Base-by-base conservation (phyloP, 495 filamentous ascomycete genomes). In the Eremomyces bilateralis region DNA sequence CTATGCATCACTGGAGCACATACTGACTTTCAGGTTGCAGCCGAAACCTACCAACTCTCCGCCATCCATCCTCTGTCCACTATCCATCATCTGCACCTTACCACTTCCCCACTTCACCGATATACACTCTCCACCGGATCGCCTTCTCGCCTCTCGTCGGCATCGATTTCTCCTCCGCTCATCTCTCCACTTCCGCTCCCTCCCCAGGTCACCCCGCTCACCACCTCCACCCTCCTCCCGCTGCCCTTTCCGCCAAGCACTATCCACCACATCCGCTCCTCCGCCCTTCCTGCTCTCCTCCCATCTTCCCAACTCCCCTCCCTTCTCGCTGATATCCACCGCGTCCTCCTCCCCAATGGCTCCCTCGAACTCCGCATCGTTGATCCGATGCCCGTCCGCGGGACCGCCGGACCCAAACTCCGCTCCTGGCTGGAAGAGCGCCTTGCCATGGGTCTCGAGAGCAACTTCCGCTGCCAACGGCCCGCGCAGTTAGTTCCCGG, bases 361-460 rank as follows among this genome's bases (percentile, higher is more conserved):
- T 30, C 41, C 31, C 41, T 51, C 1, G 45, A 48, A 30, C 40
- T 51, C 15, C 35, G 48, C 15, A 38, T 48, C 29, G 44, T 51
- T 37, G 45, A 51, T 28, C 38, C 48, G 8, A 24, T 41, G 17
- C 48, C 48, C 3, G 41, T 44, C 4, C 40, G 45, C 1, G 35
- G 36, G 10, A 48, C 45, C 3, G 35, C 42, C 15, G 48, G 48
- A 3, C 48, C 48, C 1, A 34, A 37, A 21, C 38, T 51, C 31
- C 36, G 37, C 12, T 37, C 36, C 4, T 51, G 48, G 48, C 36
- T 48, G 17, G 48, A 51, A 19, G 48, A 46, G 31, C 24, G 43
- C 10, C 24, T 51, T 0, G 38, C 37, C 0, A 20, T 44, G 15
- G 44, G 44, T 21, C 38, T 51, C 4, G 48, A 51, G 33, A 36